phyloP scores from a whole-genome alignment of 768 basidiomycete genomes.

The Leccinum subtestaceum region DNA sequence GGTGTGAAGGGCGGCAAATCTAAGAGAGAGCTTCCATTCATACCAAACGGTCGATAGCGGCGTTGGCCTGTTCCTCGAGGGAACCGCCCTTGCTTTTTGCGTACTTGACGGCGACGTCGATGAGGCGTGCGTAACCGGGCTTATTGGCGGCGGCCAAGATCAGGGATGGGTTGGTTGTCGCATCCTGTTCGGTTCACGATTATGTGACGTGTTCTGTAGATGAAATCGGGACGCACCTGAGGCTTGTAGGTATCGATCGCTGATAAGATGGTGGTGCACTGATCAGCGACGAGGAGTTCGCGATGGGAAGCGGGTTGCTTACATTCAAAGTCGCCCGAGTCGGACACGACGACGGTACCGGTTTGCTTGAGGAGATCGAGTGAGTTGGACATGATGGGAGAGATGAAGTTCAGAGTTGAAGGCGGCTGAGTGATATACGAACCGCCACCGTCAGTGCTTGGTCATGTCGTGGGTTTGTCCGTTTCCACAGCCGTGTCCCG shows the following conservation, averaged over 20 bases:
- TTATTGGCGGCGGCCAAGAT: slow-evolving; percentile 94
- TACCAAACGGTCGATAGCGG: slow-evolving; percentile 88
- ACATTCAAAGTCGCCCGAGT: slow-evolving; percentile 96
- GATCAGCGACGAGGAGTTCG: slow-evolving; percentile 25
- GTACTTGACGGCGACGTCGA: slow-evolving; percentile 69
- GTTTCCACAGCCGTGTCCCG: slow-evolving; percentile 21
- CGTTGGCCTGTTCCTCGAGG: slow-evolving; percentile 70
- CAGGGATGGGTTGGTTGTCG: slow-evolving; percentile 96
- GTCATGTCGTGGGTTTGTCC: slow-evolving; percentile 7
- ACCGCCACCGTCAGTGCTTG: slow-evolving; percentile 19
- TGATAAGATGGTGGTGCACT: slow-evolving; percentile 34
- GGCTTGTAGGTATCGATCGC: slow-evolving; percentile 97
- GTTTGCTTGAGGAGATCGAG: slow-evolving; percentile 84
- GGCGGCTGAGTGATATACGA: slow-evolving; percentile 18
- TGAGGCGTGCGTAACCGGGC: slow-evolving; percentile 76
- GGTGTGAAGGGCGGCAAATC: slow-evolving; percentile 10
- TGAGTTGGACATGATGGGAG: slow-evolving; percentile 69
- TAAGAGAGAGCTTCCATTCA: slow-evolving; percentile 31
- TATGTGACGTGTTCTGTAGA: slow-evolving; percentile 8
- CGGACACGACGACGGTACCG: slow-evolving; percentile 95
- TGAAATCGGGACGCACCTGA: slow-evolving; percentile 48
- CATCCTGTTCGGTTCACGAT: slow-evolving; percentile 57
- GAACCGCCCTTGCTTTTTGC: slow-evolving; percentile 81
- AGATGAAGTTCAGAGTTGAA: background rate
- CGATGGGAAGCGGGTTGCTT: slow-evolving; percentile 17